phyloP scores from a whole-genome alignment of 2,329 filamentous ascomycete genomes.

The Penicillium oxalicum region DNA sequence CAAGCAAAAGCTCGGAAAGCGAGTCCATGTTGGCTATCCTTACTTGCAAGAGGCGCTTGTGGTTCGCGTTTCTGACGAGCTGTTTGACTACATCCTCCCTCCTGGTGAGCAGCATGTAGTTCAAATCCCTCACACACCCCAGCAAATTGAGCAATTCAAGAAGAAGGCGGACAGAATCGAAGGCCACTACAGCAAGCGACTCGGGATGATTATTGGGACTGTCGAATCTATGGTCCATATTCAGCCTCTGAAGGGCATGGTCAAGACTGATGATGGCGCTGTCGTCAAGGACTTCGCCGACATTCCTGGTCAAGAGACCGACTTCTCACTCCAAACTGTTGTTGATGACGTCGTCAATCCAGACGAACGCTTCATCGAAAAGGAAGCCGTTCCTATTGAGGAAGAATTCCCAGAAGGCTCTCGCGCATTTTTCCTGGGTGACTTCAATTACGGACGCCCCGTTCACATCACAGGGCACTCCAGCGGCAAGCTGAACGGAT shows the following conservation, averaged over 20 bases:
- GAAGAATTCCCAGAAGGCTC: slow-evolving; percentile 84
- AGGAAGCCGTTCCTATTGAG: slow-evolving; percentile 76
- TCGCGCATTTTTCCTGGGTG: slow-evolving; percentile 86
- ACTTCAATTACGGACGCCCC: slow-evolving; percentile 86
- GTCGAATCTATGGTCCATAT: slow-evolving; percentile 89
- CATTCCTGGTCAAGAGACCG: slow-evolving; percentile 76
- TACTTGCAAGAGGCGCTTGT: slow-evolving; percentile 94
- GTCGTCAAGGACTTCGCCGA: slow-evolving; percentile 88
- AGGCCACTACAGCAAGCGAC: slow-evolving; percentile 78
- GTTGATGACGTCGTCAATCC: slow-evolving; percentile 87
- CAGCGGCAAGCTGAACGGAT: slow-evolving; percentile 69
- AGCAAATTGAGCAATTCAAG: slow-evolving; percentile 74
- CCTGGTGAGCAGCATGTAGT: slow-evolving; percentile 60
- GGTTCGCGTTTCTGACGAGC: slow-evolving; percentile 79
- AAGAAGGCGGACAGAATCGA: slow-evolving; percentile 82
- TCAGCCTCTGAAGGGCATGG: slow-evolving; percentile 85
- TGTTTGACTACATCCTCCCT: slow-evolving; percentile 78
- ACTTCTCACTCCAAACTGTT: slow-evolving; percentile 85
- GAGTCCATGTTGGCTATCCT: slow-evolving; percentile 87
- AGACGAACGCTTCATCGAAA: slow-evolving; percentile 89
- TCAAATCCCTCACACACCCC: slow-evolving; percentile 63
- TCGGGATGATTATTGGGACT: slow-evolving; percentile 78
- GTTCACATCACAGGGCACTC: slow-evolving; percentile 73
- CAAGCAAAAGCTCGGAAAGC: slow-evolving; percentile 72
- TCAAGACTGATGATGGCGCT: slow-evolving; percentile 84